phyloP scores from a whole-genome alignment of 805 yeast species.

The Metschnikowia corniflorae region DNA sequence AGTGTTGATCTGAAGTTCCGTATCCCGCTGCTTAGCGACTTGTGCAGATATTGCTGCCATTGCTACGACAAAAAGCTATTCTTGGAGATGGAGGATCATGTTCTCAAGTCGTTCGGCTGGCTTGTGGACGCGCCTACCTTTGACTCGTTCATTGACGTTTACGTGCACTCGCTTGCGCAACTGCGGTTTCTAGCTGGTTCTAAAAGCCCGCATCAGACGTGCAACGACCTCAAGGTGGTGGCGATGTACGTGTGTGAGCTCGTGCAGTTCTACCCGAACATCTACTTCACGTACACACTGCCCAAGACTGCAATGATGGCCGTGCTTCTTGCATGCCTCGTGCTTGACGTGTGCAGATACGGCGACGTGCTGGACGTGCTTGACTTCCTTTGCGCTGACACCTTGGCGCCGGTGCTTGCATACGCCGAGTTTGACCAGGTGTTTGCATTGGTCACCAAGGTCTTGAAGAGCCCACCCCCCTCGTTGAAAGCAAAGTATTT shows the following conservation, averaged over 20 bases:
- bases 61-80: conserved; percentile 55
- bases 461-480: conserved; percentile 44
- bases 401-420: conserved; percentile 8
- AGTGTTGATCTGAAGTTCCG: conserved; percentile 54
- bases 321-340: conserved; percentile 40
- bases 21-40: conserved; percentile 50
- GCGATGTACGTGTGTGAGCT: conserved; percentile 64
- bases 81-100: conserved; percentile 65
- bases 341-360: conserved; percentile 31
- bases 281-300: conserved; percentile 55
- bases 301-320: conserved; percentile 44
- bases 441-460: conserved; percentile 28
- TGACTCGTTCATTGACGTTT: conserved; percentile 60
- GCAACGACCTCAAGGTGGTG: conserved; percentile 50
- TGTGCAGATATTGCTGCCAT: conserved; percentile 55
- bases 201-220: conserved; percentile 25
- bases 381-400: conserved; percentile 18
- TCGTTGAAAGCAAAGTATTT: conserved; percentile 45
- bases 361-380: conserved; percentile 8
- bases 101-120: conserved; percentile 64
- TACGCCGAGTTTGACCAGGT: conserved; percentile 14
- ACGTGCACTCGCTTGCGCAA: conserved; percentile 36
- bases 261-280: conserved; percentile 56
- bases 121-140: conserved; percentile 57
- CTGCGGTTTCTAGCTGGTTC: conserved; percentile 25